Evolutionary conservation across 768 basidiomycete species (phyloP), one percentile per base, ranked within the genome.

Genomic region (Pulveroboletus ravenelii): DNA sequence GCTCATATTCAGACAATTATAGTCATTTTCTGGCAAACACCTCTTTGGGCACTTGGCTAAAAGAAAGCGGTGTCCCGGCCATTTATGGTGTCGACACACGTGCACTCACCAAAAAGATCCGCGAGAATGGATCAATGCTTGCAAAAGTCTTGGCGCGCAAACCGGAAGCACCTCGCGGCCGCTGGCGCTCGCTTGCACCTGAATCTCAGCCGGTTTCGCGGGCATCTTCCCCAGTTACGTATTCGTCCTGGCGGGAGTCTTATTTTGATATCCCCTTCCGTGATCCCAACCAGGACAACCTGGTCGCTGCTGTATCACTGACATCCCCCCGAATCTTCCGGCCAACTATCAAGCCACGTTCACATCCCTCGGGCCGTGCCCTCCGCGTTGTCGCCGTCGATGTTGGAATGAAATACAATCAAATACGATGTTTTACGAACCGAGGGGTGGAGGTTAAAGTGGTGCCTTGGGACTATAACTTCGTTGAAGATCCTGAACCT

Each of bases 341-440:
- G 58, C 83, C 89, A 17, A 76, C 76, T 9, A 67, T 67, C 34
- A 64, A 64, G n/a, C 74, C 81, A 20, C 79, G 73, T 47, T 65
- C 81, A 31, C 90, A 96, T 64, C 87, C 90, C 3, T 84, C 82
- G 1, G 90, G 89, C 29, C 82, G 93, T 44, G 72, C 81, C 1
- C 65, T 98, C 29, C 87, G 96, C 53, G 80, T 99, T 27, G 63
- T 99, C 14, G 93, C 92, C 6, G 72, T 98, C 51, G 96, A 99
- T 66, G 95, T 98, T 45, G 96, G 96, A n/a, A 98, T 98, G 91
- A 99, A 99, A 72, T 96, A 89, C 75, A 98, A 98, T 70, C 96
- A 99, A 70, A 93, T 98, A 60, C 81, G 96, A 31, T 99, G 96
- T 75, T 97, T 99, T 73, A 82, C 81, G 38, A 76, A 82, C 34